Percentiles rank a stretch among this genome's conserved stretches.
Evolutionary conservation across 768 basidiomycete species (phyloP).

Genomic region (Pleurotus cornucopiae): DNA sequence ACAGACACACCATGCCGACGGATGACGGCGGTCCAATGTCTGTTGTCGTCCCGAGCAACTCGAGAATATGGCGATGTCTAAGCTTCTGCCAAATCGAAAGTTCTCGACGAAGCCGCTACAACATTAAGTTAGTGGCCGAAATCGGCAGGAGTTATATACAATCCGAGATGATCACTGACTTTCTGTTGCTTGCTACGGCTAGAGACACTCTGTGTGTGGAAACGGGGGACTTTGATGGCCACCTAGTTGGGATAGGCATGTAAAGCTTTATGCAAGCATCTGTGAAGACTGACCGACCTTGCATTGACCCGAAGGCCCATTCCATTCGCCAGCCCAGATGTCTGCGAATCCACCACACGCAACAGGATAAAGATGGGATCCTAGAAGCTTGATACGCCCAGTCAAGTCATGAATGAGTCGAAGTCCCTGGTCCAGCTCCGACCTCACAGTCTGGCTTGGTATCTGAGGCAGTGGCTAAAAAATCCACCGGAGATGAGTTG

Average conservation of each 20-base stretch:
- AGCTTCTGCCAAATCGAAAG: conserved; percentile 3
- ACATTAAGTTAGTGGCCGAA: background rate
- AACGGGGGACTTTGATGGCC: conserved; percentile 3
- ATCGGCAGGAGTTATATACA: background rate
- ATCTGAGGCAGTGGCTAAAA: background rate
- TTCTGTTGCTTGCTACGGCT: background rate
- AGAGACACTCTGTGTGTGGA: background rate
- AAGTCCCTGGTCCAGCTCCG: background rate
- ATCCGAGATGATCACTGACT: background rate
- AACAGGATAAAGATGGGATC: background rate
- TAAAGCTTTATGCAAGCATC: background rate
- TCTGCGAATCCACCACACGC: conserved; percentile 3
- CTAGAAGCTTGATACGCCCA: background rate
- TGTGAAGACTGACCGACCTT: background rate
- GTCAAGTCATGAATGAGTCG: background rate
- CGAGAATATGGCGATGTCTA: background rate
- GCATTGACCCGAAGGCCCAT: background rate
- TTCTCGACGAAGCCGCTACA: background rate
- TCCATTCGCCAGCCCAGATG: conserved; percentile 2
- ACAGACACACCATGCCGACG: background rate
- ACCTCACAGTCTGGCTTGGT: background rate
- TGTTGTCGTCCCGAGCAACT: background rate
- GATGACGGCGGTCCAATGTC: conserved; percentile 3
- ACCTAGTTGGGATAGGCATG: background rate
- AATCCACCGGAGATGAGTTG: background rate